Evolutionary conservation across 2,329 filamentous ascomycete species (phyloP), one percentile per base, ranked within the genome.

Genomic region (Cyphellophora attinorum): DNA sequence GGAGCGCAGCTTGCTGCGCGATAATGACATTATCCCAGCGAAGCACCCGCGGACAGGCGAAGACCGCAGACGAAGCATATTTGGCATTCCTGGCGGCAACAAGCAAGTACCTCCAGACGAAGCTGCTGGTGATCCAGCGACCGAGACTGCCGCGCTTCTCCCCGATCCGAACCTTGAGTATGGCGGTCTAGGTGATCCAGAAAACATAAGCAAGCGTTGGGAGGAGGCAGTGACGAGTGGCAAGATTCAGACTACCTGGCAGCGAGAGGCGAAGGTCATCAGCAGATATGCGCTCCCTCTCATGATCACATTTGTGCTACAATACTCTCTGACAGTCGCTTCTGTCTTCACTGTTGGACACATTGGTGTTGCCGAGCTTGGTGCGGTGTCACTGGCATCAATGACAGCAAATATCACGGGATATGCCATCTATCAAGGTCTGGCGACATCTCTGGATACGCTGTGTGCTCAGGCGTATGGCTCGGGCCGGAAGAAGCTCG

Each of bases 161-260:
- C 60, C 53, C 19, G 57, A 58, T 46, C 55, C 53, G 30, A 45
- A 39, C 8, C 49, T 53, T 35, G 60, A 60, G 12, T 66, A 68
- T 45, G 62, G 64, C 8, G 62, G 65, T 14, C 61, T 62, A 25
- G 64, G 64, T 37, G 65, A 61, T 4, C 61, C 68, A 4, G 73
- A 76, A 29, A 66, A 72, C 33, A 65, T 88, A 33, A 74, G 81
- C 47, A 70, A 76, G 49, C 80, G 84, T 52, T 93, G 85, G 85
- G 80, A 89, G 42, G 81, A 86, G 42, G 89, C 88, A 0, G 82
- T 95, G 8, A 72, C 76, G 1, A 74, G 81, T 0, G 85, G 86
- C 8, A 73, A 77, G 52, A 88, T 96, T 45, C 79, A 80, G 34
- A 95, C 88, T 4, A 93, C 85, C 4, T 96, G 88, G 86, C 79